These are phyloP conservation scores for Ophiostoma montium DNA, from an alignment of 2,329 filamentous ascomycete genomes.

Conservation along the genomic window DNA sequence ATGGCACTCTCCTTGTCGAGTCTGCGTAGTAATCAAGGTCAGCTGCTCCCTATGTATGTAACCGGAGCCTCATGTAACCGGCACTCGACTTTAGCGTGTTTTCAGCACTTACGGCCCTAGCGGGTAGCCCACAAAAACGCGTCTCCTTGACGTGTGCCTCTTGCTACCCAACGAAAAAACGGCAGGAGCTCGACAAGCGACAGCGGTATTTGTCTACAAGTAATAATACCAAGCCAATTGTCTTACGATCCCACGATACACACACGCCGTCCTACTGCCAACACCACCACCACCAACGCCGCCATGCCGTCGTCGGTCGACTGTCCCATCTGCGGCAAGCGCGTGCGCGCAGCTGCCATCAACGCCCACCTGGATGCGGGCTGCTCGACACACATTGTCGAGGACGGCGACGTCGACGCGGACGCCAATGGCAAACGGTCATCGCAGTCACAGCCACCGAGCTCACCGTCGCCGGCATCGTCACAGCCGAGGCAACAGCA, in stretches of 20 bases:
- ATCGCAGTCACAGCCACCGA: conserved; percentile 20
- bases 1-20: too few species aligned
- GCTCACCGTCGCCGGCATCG: conserved; percentile 21
- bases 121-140: neutral
- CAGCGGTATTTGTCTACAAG: too few species aligned
- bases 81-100: neutral
- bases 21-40: too few species aligned
- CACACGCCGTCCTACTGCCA: too few species aligned
- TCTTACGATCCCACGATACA: too few species aligned
- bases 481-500: too few species aligned
- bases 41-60: too few species aligned
- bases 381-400: conserved; percentile 50
- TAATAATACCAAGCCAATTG: too few species aligned
- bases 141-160: neutral
- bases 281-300: neutral
- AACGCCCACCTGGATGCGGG: conserved; percentile 83
- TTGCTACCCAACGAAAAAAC: too few species aligned
- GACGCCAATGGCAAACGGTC: conserved; percentile 13
- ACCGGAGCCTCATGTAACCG: too few species aligned
- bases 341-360: conserved; percentile 60
- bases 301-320: conserved; percentile 36
- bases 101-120: neutral
- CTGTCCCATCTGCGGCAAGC: conserved; percentile 69
- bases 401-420: conserved; percentile 26
- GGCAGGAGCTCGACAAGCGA: neutral